Evolutionary conservation across 768 basidiomycete genomes (phyloP), one percentile per base, ranked within the genome.

Genomic region (Butyriboletus loyo): DNA sequence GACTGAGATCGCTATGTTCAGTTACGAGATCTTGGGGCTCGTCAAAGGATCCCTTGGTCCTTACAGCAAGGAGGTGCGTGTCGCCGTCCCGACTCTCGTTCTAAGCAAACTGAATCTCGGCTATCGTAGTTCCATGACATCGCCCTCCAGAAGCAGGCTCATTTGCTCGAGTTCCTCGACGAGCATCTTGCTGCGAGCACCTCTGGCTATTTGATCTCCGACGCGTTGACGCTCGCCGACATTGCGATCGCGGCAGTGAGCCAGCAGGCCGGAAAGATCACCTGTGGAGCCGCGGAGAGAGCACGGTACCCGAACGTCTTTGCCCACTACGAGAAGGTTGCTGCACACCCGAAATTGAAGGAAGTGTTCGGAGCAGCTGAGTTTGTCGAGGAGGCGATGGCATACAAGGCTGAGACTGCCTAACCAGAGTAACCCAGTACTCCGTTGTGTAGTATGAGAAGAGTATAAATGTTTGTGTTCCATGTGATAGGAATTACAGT

Each of bases 241-340:
- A 61, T 69, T 46, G 32, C 46, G 17, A 40, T 69, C 8, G 66
- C 64, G 21, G 59, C 50, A 10, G 57, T 57, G 30, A 63, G 37
- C 44, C 40, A 62, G 50, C 66, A 60, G 30, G 62, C 60, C 19
- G 64, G 37, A 21, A 45, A 34, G 31, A 46, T 65, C 9, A 69
- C 68, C 0, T 66, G 65, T 34, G 67, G 67, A 7, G 54, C 51
- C 25, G 46, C 38, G 21, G 68, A 70, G 54, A 68, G 68, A 48
- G 57, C 46, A 5, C 51, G 36, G 46, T 69, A 68, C 46, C 54
- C 60, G 8, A 52, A 61, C 25, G 21, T 68, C 30, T 68, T 64
- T 54, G 54, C 58, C 27, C 64, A 66, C 55, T 64, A 62, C 11
- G 49, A 58, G 21, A 69, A 25, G 41, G 60, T 68, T 6, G 47